Conservation (phyloP, 305 asterid genomes). For the Fraxinus latifolia region DNA sequence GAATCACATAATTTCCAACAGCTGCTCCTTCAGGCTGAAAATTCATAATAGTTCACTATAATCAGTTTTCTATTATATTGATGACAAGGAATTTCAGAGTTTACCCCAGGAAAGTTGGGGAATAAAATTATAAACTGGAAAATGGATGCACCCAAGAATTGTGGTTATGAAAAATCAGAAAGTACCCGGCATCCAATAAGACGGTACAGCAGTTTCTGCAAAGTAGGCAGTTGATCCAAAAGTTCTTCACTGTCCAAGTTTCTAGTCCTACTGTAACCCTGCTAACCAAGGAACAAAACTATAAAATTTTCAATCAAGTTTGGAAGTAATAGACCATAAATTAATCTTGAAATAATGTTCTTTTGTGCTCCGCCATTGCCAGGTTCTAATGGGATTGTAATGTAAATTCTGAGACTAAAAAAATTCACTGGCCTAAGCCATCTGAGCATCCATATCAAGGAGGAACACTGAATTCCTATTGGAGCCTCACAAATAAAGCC, state of each 20-base stretch:
- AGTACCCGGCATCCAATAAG: neutral
- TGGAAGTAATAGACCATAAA: conserved; percentile 9
- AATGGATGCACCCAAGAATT: neutral
- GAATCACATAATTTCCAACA: neutral
- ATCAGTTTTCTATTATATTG: neutral
- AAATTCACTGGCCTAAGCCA: neutral
- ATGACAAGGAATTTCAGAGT: neutral
- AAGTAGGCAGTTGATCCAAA: neutral
- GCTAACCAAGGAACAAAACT: neutral
- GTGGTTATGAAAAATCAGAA: neutral
- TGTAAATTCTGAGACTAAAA: neutral
- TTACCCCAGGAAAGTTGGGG: conserved; percentile 21
- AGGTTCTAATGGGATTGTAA: conserved; percentile 1
- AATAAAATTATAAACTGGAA: conserved; percentile 11
- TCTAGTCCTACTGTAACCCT: neutral
- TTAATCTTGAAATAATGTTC: conserved; percentile 3
- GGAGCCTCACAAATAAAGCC: neutral
- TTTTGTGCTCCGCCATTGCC: neutral
- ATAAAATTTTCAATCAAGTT: neutral
- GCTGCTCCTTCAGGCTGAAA: neutral
- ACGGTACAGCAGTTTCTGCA: neutral
- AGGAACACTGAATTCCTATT: neutral
- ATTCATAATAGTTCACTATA: neutral
- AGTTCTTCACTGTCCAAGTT: neutral
- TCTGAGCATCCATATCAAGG: neutral